phyloP scores from a whole-genome alignment of 257 asterid genomes.

The Solanum chiquidenum region DNA sequence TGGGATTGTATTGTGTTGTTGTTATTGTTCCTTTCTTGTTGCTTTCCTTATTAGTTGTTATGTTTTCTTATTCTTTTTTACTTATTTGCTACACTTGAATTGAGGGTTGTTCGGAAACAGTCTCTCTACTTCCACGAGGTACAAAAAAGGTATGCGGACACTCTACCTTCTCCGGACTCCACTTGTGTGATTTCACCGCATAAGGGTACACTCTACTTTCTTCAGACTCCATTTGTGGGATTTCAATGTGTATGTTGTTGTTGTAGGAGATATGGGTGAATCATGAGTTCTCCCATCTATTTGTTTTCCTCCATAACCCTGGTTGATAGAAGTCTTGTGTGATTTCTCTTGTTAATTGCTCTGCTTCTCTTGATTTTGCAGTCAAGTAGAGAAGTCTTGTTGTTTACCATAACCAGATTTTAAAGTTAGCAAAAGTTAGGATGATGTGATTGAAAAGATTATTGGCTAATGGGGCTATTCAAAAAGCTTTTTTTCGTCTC shows the following conservation, averaged over 20 bases:
- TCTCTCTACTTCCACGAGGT: background rate
- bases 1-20: background rate
- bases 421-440: background rate
- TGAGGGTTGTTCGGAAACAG: background rate
- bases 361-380: background rate
- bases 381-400: background rate
- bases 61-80: background rate
- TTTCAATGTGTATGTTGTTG: background rate
- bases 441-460: background rate
- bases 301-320: background rate
- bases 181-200: too few relatives aligned
- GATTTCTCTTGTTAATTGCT: background rate
- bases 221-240: background rate
- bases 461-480: background rate
- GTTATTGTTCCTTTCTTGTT: background rate
- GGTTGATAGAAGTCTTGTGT: background rate
- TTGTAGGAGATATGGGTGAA: background rate
- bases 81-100: background rate
- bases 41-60: background rate
- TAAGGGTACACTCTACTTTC: background rate
- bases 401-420: background rate
- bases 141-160: background rate
- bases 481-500: background rate
- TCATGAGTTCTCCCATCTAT: background rate
- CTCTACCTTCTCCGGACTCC: background rate